Evolutionary conservation across 2,329 filamentous ascomycete species (phyloP), one percentile per base, ranked within the genome.

Genomic region (Cadophora gregata): DNA sequence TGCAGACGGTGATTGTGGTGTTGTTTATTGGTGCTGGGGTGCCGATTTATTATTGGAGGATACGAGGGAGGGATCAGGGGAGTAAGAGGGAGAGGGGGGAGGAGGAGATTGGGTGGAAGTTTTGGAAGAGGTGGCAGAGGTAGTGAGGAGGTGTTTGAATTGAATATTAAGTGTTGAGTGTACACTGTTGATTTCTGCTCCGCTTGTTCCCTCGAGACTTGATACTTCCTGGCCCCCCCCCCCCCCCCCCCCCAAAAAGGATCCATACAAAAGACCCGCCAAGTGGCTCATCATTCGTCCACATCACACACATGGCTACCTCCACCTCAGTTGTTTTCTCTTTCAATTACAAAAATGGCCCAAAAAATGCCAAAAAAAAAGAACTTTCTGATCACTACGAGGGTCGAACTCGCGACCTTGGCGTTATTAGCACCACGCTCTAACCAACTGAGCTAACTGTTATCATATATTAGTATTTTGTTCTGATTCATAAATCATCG

Each of bases 1-100:
- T 97, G 61, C 94, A 99, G 83, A 97, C 95, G 0, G 77, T 97
- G 27, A 87, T 95, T 25, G 96, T 99, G 8, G 82, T 97, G 6
- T 89, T 82, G 0, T 99, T 98, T 75, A 92, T 97, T 67, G 82
- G 90, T 4, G 90, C 88, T 0, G 96, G 96, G 0, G 83, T 98
- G 45, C 92, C 93, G 0, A 87, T 98, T 31, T 99, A 95, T 80
- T 97, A 92, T 78, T 97, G 91, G 88, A 86, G 93, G 71, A 90
- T 97, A 56, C 87, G 88, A 60, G 85, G 90, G 25, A 83, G 88
- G 56, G 87, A 90, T 73, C 78, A 81, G 29, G 77, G 78, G 10
- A 82, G 82, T 73, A 80, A 81, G 67, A 81, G 79, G 45, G 78
- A 84, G 75, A 78, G 81, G 59, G 81, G 78, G 55, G 78, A 73